These are phyloP conservation scores for Roridomyces roridus DNA, from an alignment of 768 basidiomycete genomes.

Conservation along the genomic window DNA sequence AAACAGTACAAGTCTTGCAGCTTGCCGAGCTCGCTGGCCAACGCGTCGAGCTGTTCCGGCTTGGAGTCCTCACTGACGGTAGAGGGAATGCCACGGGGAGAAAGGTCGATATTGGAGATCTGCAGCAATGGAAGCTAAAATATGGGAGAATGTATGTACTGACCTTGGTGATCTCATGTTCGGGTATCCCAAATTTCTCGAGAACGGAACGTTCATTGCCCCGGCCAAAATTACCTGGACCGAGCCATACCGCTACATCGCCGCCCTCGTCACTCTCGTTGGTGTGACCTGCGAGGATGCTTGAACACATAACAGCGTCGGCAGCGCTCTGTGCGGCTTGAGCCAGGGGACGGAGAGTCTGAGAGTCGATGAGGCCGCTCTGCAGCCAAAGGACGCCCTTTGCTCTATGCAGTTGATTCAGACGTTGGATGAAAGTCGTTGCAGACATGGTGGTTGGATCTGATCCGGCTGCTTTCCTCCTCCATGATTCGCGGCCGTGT, in stretches of 20 bases:
- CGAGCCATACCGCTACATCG: constrained; percentile 61
- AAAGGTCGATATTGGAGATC: constrained; percentile 15
- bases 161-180: constrained; percentile 24
- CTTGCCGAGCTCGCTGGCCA: constrained; percentile 9
- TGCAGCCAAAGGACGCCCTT: too few relatives aligned
- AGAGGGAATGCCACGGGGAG: constrained; percentile 20
- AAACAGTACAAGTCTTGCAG: constrained; percentile 35
- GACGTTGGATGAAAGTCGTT: neutral
- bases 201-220: constrained; percentile 47
- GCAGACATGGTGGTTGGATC: too few relatives aligned
- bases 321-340: constrained; percentile 46
- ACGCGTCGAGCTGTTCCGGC: constrained; percentile 5
- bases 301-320: constrained; percentile 48
- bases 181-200: constrained; percentile 35
- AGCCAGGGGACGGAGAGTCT: constrained; percentile 40
- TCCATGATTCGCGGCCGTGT: neutral
- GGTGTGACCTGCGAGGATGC: constrained; percentile 56
- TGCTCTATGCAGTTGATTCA: too few relatives aligned
- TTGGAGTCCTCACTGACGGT: constrained; percentile 16
- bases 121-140: constrained; percentile 15
- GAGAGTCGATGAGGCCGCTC: too few relatives aligned
- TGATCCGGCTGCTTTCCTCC: neutral
- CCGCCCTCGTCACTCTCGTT: constrained; percentile 65
- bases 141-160: constrained; percentile 21
- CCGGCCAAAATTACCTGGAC: constrained; percentile 46